A percentile compares a stretch with the other conserved stretches of the same genome.
phyloP scores from a whole-genome alignment of 2,329 filamentous ascomycete genomes.

The Tolypocladium nubicola region DNA sequence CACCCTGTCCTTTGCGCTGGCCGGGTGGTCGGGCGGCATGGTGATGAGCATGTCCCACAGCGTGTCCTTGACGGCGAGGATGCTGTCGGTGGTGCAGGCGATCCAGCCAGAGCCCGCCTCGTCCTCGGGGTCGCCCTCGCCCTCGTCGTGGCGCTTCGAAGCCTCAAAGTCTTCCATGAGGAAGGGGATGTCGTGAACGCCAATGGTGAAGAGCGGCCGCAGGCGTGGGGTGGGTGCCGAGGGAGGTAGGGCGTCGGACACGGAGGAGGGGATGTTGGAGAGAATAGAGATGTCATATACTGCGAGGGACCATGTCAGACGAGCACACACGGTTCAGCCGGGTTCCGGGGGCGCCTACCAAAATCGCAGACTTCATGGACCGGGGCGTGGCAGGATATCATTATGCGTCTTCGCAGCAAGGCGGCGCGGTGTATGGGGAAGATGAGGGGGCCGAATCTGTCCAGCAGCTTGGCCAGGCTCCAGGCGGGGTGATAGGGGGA shows the following conservation, averaged over 20 bases:
- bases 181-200: constrained; percentile 82
- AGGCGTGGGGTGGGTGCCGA: constrained; percentile 54
- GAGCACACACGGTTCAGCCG: constrained; percentile 1
- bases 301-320: constrained; percentile 22
- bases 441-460: constrained; percentile 80
- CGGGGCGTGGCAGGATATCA: constrained; percentile 78
- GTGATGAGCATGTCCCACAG: constrained; percentile 87
- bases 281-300: constrained; percentile 93
- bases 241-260: constrained; percentile 57
- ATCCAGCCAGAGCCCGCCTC: constrained; percentile 64
- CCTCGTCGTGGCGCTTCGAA: constrained; percentile 24
- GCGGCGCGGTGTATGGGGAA: constrained; percentile 87
- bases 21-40: constrained; percentile 54
- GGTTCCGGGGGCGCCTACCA: constrained; percentile 42
- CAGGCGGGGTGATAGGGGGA: constrained; percentile 77
- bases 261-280: constrained; percentile 71
- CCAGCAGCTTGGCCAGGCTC: constrained; percentile 66
- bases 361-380: constrained; percentile 82
- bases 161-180: constrained; percentile 52
- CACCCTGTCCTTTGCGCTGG: constrained; percentile 45
- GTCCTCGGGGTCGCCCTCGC: constrained; percentile 28
- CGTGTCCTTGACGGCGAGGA: constrained; percentile 73
- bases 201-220: constrained; percentile 81
- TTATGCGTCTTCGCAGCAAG: constrained; percentile 73
- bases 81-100: constrained; percentile 91